A percentile compares a stretch with the other conserved stretches of the same genome.
Evolutionary conservation across 139 green algal genomes (phyloP).

Genomic region (Auxenochlorella pyrenoidosa): DNA sequence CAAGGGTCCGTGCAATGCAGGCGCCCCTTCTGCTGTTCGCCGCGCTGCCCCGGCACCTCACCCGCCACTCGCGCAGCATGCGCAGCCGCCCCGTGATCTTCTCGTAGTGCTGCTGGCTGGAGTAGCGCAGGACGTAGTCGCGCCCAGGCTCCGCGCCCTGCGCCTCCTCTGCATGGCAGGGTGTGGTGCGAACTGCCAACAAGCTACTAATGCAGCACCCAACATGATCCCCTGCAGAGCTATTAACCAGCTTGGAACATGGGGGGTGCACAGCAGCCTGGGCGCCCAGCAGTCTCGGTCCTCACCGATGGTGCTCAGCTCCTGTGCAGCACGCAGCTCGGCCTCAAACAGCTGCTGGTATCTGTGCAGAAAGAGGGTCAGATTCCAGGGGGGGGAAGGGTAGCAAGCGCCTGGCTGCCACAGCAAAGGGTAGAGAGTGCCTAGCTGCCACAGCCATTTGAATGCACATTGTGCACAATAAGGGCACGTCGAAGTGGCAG

Average conservation of each 20-base stretch:
- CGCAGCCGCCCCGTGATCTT: conserved; percentile 30
- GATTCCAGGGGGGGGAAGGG: too few relatives aligned
- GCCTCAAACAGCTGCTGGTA: background rate
- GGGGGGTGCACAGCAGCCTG: background rate
- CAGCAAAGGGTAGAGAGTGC: too few relatives aligned
- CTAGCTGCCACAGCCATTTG: too few relatives aligned
- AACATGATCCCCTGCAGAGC: background rate
- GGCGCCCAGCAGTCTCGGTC: too few relatives aligned
- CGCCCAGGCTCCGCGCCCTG: background rate
- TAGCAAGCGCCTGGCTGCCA: too few relatives aligned
- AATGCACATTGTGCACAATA: too few relatives aligned
- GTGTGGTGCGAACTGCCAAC: too few relatives aligned
- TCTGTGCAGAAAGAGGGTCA: background rate
- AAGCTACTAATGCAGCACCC: too few relatives aligned
- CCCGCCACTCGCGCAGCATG: conserved; percentile 51
- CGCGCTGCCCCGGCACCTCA: background rate
- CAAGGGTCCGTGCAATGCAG: too few relatives aligned
- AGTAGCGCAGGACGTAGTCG: conserved; percentile 40
- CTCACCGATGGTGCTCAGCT: conserved; percentile 1
- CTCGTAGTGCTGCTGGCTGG: conserved; percentile 49
- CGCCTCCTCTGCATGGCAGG: background rate
- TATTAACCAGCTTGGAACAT: background rate
- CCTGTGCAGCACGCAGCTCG: background rate
- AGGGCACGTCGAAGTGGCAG: too few relatives aligned
- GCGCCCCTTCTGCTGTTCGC: background rate